phyloP scores from a whole-genome alignment of 352 stramenopile genomes.

The Phytophthora megakarya region DNA sequence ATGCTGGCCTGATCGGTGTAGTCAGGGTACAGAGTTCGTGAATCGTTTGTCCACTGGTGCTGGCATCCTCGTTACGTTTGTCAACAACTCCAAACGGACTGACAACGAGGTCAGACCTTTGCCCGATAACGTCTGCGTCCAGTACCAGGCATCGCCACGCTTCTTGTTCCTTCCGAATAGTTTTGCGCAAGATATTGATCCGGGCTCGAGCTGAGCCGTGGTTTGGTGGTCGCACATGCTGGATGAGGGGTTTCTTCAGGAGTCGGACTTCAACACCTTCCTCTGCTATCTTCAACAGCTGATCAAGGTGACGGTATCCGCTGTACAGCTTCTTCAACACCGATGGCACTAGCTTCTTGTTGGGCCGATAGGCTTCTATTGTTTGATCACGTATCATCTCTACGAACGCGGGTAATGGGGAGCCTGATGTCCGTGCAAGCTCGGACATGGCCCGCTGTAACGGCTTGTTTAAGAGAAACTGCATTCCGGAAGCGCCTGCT shows the following conservation, averaged over 20 bases:
- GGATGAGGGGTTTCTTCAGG: not conserved
- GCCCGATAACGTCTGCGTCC: conserved; percentile 21
- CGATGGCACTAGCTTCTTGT: too few relatives aligned
- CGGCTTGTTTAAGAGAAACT: conserved; percentile 11
- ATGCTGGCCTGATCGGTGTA: conserved; percentile 22
- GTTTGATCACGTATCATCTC: conserved; percentile 20
- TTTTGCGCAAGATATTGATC: conserved; percentile 26
- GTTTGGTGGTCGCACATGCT: too few relatives aligned
- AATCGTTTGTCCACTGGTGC: too few relatives aligned
- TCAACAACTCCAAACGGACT: too few relatives aligned
- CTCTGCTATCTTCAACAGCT: not conserved
- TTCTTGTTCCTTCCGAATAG: conserved; percentile 29
- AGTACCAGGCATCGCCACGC: conserved; percentile 20
- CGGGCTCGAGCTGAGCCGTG: conserved; percentile 3
- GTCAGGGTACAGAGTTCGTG: conserved; percentile 21
- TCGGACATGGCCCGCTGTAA: conserved; percentile 15
- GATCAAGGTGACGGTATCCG: too few relatives aligned
- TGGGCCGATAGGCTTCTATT: not conserved
- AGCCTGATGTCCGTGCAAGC: too few relatives aligned
- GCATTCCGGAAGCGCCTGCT: not conserved
- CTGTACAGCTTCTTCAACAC: too few relatives aligned
- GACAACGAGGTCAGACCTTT: conserved; percentile 19
- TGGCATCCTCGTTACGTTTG: too few relatives aligned
- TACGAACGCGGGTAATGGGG: too few relatives aligned
- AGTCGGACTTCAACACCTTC: conserved; percentile 6